Evolutionary conservation across 1,284 basidiomycete genomes (phyloP).

Genomic region (Phellopilus nigrolimitatus): DNA sequence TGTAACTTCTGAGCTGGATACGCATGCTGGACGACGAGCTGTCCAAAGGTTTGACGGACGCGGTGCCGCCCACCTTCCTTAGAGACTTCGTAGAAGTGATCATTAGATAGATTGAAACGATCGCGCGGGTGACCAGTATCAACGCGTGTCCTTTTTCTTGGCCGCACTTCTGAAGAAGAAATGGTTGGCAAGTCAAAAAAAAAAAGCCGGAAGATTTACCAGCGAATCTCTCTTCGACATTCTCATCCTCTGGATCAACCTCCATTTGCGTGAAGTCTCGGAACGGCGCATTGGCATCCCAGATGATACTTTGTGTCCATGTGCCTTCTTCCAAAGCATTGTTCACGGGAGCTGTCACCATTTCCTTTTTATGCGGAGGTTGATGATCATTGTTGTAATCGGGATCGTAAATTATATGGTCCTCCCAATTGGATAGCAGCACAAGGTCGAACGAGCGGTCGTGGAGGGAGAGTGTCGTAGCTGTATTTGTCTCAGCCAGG

Average conservation of each 20-base stretch:
- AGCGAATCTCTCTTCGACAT: slow-evolving; percentile 7
- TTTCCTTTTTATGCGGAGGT: slow-evolving; percentile 40
- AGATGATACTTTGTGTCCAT: slow-evolving; percentile 89
- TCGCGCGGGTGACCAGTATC: slow-evolving; percentile 60
- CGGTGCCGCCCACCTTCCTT: slow-evolving; percentile 82
- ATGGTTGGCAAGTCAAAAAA: too few species aligned
- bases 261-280: slow-evolving; percentile 82
- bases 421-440: slow-evolving; percentile 82
- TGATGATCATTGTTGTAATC: slow-evolving; percentile 31
- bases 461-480: slow-evolving; percentile 59
- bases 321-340: slow-evolving; percentile 72
- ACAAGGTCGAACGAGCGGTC: slow-evolving; percentile 78
- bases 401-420: slow-evolving; percentile 71
- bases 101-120: slow-evolving; percentile 94
- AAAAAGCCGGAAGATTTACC: neutral
- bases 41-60: slow-evolving; percentile 95
- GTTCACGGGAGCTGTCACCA: slow-evolving; percentile 65
- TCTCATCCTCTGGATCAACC: slow-evolving; percentile 68
- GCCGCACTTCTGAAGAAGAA: slow-evolving; percentile 48
- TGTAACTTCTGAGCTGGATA: slow-evolving; percentile 96
- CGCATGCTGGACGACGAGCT: slow-evolving; percentile 94
- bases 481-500: slow-evolving; percentile 52
- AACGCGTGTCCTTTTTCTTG: slow-evolving; percentile 56
- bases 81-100: slow-evolving; percentile 91
- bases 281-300: slow-evolving; percentile 73